These are phyloP conservation scores for Fusarium sp. DNA, from an alignment of 2,329 filamentous ascomycete species.

Conservation along the genomic window DNA sequence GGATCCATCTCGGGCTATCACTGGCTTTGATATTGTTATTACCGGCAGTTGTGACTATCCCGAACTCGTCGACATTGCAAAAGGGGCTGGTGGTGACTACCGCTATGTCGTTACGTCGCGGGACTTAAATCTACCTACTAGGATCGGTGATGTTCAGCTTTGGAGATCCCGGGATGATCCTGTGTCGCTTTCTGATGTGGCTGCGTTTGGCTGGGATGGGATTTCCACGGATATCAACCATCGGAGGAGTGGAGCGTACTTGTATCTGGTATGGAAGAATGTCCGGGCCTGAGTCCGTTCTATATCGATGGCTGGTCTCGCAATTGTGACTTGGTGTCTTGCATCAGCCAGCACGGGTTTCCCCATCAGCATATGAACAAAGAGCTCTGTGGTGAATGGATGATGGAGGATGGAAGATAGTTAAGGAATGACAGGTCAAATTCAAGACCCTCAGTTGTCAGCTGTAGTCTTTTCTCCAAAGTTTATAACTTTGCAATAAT, in stretches of 20 bases:
- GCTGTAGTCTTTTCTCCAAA: too few species aligned
- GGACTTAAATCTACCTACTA: neutral
- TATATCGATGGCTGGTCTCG: neutral
- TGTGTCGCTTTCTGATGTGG: neutral
- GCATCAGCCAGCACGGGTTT: fast-evolving
- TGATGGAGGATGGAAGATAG: neutral
- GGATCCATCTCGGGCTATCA: neutral
- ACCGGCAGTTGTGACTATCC: neutral
- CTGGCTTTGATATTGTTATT: neutral
- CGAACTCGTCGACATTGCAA: neutral
- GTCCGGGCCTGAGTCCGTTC: neutral
- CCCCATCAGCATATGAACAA: fast-evolving
- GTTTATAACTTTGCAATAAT: too few species aligned
- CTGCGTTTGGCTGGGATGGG: neutral
- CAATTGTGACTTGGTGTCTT: neutral
- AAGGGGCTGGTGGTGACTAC: neutral
- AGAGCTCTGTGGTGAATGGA: neutral
- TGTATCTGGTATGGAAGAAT: neutral
- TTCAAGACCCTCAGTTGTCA: too few species aligned
- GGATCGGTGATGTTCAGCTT: neutral
- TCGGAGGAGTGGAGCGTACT: neutral
- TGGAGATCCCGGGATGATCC: neutral
- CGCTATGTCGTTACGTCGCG: neutral
- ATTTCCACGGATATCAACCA: neutral
- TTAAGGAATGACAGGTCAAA: neutral